Base-by-base conservation (phyloP, 2,329 filamentous ascomycete species). In the Dissoconium aciculare region DNA sequence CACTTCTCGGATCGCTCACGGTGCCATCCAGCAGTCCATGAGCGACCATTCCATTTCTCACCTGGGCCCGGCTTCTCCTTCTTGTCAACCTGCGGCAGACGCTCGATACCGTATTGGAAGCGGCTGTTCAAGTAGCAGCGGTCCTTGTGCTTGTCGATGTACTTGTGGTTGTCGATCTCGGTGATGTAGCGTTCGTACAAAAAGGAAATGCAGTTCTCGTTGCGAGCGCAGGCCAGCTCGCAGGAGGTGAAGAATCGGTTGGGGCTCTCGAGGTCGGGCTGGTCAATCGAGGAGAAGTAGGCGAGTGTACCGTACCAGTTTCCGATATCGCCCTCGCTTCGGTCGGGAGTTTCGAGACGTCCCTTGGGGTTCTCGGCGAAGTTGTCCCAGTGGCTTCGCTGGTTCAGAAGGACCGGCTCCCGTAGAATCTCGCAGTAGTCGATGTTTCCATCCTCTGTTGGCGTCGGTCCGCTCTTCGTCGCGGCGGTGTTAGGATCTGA, bases 141-240 rank as follows among this genome's bases (percentile, higher is more conserved):
- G 19, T 23, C 19, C 8, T n/a, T 8, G 19, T 23, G 19, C 19
- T 23, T 23, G 19, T 23, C 19, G 19, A 23, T 23, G 19, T 23
- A 23, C 19, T 23, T 23, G 19, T 23, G 19, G 19, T 23, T 23
- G 19, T 23, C 19, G 19, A 23, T 23, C 19, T 23, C 19, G 19
- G 19, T 23, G 19, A 23, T 8, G 19, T 23, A 23, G 19, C 19
- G 19, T n/a, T 23, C 19, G 19, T 23, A 23, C 8, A 23, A n/a
- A n/a, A 23, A 23, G 19, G 19, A 23, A n/a, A 23, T n/a, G 19
- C 19, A 23, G 8, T 23, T n/a, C 19, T 8, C 8, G 19, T 23
- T 23, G 8, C n/a, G 19, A n/a, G 8, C n/a, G 19, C 19, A 23
- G 8, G 19, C 19, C 19, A 23, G 8, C 19, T 23, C 19, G 19